Base-by-base conservation (phyloP, 345 rosid genomes). In the Nasturtium officinale region DNA sequence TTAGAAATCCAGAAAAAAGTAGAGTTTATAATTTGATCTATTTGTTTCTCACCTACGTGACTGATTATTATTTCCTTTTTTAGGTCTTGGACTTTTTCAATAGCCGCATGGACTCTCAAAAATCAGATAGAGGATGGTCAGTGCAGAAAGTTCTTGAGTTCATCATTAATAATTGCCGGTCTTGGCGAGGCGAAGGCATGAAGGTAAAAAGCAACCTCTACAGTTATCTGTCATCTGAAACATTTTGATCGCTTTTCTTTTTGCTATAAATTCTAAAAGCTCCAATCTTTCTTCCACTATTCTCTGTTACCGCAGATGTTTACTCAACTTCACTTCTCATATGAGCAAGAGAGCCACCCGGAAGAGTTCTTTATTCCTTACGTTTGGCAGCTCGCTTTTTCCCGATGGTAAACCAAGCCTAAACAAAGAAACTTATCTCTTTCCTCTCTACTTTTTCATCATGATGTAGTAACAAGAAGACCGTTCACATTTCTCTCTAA, bases 311-410 rank as follows among this genome's bases (percentile, higher is more conserved):
- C 38, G 6, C 90, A 95, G 99, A 87, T 95, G 93, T 95, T 95
- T 79, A 91, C 96, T 64, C 96, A 90, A 57, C 84, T 95, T 73
- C 92, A 89, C 74, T 95, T 95, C 83, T 91, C 99, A 18, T 95
- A 95, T 25, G 99, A 95, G 67, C 99, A 95, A 90, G 97, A 95
- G 84, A 87, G 96, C 75, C 93, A 95, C 74, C 92, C 99, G 0
- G 97, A 95, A 82, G 99, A 91, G 81, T 95, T 95, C 80, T 95
- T 95, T 67, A 87, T 89, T 53, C 99, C 99, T 61, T 95, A 91
- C 38, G 82, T 95, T 47, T 95, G 99, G 98, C 92, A 81, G 70
- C 83, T 95, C 37, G 87, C 87, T 42, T 69, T 91, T 29, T 82
- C 93, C 40, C 78, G 75, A 73, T 70, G 97, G 99, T 95, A 87